Evolutionary conservation across 805 yeast genomes (phyloP).

Genomic region (Saturnispora quitensis): DNA sequence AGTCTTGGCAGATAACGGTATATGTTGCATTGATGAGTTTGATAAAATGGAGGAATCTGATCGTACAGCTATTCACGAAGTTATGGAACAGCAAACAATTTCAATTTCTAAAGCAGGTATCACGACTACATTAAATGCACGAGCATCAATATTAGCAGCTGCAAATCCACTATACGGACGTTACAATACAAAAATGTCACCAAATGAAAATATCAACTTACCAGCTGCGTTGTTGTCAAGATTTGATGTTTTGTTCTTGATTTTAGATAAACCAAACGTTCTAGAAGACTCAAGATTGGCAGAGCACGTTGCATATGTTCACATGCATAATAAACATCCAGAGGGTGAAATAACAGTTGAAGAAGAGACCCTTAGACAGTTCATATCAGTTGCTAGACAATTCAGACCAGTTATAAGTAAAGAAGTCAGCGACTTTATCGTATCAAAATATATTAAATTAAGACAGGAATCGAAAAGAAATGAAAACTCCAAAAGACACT

Average conservation of each 20-base stretch:
- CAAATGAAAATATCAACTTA: constrained; percentile 88
- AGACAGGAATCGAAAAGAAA: constrained; percentile 83
- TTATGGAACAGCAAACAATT: constrained; percentile 98
- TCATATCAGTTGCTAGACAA: constrained; percentile 74
- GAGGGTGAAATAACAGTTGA: constrained; percentile 67
- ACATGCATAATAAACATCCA: constrained; percentile 87
- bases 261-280: constrained; percentile 74
- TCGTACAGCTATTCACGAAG: constrained; percentile 97
- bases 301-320: constrained; percentile 90
- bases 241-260: constrained; percentile 81
- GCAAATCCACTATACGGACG: constrained; percentile 98
- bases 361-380: constrained; percentile 75
- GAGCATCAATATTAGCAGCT: constrained; percentile 93
- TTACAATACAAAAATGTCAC: constrained; percentile 82
- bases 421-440: constrained; percentile 80
- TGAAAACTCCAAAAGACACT: constrained; percentile 66
- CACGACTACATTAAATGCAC: constrained; percentile 89
- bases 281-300: constrained; percentile 83
- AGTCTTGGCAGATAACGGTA: constrained; percentile 94
- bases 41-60: constrained; percentile 98
- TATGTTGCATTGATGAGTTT: constrained; percentile 97
- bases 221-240: constrained; percentile 96
- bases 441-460: constrained; percentile 78
- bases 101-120: constrained; percentile 97
- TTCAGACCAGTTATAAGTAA: constrained; percentile 78